Percentiles rank a stretch among this genome's conserved stretches.
Evolutionary conservation across 805 yeast species (phyloP).

Genomic region (Saccharomycopsis sp.): DNA sequence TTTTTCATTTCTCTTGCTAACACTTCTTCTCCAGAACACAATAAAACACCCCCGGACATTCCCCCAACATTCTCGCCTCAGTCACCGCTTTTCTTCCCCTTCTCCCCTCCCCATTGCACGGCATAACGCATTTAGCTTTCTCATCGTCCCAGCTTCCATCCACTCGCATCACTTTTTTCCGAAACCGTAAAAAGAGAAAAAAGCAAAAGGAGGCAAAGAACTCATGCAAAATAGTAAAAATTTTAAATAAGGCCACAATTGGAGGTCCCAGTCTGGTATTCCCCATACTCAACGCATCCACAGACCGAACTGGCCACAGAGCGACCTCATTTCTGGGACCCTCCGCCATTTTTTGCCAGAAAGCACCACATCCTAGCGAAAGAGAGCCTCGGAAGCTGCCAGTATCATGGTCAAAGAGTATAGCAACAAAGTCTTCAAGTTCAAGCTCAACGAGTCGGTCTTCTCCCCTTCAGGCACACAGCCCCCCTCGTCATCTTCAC

Average conservation of each 20-base stretch:
- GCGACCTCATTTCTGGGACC: not conserved
- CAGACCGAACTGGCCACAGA: not conserved
- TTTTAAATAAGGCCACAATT: not conserved
- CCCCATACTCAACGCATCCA: not conserved
- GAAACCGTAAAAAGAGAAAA: not conserved
- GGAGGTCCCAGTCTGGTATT: no score
- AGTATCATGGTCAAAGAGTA: not conserved
- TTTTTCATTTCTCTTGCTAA: no score
- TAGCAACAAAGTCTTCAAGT: conserved; percentile 1
- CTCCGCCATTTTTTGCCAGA: not conserved
- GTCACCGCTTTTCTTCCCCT: no score
- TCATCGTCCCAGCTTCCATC: no score
- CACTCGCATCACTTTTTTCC: no score
- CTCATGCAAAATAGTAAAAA: not conserved
- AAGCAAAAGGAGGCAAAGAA: not conserved
- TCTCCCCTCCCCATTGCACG: no score
- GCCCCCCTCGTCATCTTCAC: not conserved
- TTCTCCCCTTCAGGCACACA: not conserved
- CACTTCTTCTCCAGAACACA: no score
- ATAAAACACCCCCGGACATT: no score
- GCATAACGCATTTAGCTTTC: no score
- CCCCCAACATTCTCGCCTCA: no score
- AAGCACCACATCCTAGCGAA: not conserved
- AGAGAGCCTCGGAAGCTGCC: no score
- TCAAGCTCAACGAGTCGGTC: not conserved